These are phyloP conservation scores for Daphne laureola DNA, from an alignment of 441 rosid species.

Conservation along the genomic window DNA sequence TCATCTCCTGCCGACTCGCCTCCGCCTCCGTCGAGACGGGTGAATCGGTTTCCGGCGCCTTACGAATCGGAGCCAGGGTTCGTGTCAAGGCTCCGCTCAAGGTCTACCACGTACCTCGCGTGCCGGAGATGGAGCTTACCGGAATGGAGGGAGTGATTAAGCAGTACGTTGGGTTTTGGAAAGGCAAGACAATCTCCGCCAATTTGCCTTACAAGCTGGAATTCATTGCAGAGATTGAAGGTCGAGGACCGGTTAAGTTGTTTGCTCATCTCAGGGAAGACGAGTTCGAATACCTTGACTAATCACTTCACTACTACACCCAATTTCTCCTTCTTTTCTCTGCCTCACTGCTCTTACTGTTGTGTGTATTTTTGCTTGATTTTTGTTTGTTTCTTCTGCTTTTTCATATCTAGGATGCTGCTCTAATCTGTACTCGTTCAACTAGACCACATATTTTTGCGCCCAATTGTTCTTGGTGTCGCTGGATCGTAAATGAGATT, in stretches of 20 bases:
- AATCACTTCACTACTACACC: too few species aligned
- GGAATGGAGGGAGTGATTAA: slow-evolving; percentile 84
- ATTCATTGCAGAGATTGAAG: slow-evolving; percentile 59
- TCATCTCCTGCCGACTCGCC: slow-evolving; percentile 26
- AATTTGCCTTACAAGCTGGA: slow-evolving; percentile 77
- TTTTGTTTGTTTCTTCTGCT: too few species aligned
- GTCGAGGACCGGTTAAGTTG: slow-evolving; percentile 80
- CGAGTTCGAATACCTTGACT: slow-evolving; percentile 63
- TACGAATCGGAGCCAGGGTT: slow-evolving; percentile 61
- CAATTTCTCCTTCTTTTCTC: too few species aligned
- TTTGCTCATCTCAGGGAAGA: slow-evolving; percentile 84
- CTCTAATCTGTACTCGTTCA: too few species aligned
- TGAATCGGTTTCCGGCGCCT: slow-evolving; percentile 11
- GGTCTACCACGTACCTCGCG: slow-evolving; percentile 85
- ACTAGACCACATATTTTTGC: too few species aligned
- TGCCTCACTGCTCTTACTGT: slow-evolving; percentile 1
- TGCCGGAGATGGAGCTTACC: slow-evolving; percentile 67
- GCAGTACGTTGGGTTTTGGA: slow-evolving; percentile 71
- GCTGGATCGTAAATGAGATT: too few species aligned
- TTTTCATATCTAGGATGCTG: too few species aligned
- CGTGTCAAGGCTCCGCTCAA: slow-evolving; percentile 76
- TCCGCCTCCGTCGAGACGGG: slow-evolving; percentile 14
- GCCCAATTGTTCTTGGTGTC: too few species aligned
- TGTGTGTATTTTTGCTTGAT: slow-evolving; percentile 8
- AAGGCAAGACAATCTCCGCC: slow-evolving; percentile 83